Base-by-base conservation (phyloP, 371 early-diverging fungal species). In the Gilbertella persicaria region DNA sequence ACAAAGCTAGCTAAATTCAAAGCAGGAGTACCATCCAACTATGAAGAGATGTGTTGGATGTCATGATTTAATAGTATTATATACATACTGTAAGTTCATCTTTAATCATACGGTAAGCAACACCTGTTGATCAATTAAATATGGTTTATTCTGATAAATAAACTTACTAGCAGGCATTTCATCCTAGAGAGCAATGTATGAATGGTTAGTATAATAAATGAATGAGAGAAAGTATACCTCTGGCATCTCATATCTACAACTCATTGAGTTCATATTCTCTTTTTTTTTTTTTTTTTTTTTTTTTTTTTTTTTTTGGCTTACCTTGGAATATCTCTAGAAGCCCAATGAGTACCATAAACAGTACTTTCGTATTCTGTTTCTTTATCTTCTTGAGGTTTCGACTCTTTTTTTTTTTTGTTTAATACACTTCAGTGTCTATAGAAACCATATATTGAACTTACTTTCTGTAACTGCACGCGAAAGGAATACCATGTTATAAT, bases 1-100 rank as follows among this genome's bases (percentile, higher is more conserved):
- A 91, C 87, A 60, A 90, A 91, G 35, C 79, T 79, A 9, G 90
- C 90, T 48, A 89, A 69, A 68, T 90, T 90, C 33, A 88, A 66
- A 24, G 75, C 69, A n/a, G 89, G 89, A n/a, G 80, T 82, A 30
- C 89, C 88, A 56, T 91, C 87, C 47, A 87, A 64, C 71, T 78
- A 55, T n/a, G 3, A 16, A 12, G 2, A 33, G 2, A 33, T 3
- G 10, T 5, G 10, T 5, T 33, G 8, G 13, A 9, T 2, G 8
- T 33, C 4, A 16, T 16, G 16, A 35, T 26, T 41, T 14, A 26
- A 14, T 29, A 17, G 25, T 2, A 16, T 6, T 40, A 35, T 26
- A 9, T 7, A 64, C 62, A 52, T 64, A 73, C 76, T 24, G 69
- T 67, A 28, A 71, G 30, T 14, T 73, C 73, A 51, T 77, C 77